Evolutionary conservation across 192 early-diverging fungal species (phyloP).

Genomic region (Lobosporangium transversale): DNA sequence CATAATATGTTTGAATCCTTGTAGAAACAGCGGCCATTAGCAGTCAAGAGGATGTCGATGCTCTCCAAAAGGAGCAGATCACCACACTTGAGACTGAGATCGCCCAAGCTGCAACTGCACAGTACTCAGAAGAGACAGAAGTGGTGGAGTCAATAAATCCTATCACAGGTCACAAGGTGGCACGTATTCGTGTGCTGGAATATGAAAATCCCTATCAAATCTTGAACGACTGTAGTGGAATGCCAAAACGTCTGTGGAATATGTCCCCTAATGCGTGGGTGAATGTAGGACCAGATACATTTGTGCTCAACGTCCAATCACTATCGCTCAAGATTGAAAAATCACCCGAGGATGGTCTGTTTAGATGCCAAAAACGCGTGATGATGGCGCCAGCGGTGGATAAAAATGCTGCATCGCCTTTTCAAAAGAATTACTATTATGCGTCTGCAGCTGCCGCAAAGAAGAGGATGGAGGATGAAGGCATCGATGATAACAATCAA

Average conservation of each 20-base stretch:
- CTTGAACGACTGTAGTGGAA: constrained; percentile 49
- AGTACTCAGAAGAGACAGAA: constrained; percentile 20
- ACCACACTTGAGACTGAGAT: constrained; percentile 22
- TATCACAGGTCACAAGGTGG: constrained; percentile 14
- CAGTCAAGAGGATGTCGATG: constrained; percentile 11
- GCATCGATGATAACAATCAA: neutral
- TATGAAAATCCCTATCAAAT: constrained; percentile 63
- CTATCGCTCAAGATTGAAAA: constrained; percentile 37
- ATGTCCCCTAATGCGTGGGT: constrained; percentile 58
- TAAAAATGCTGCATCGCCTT: constrained; percentile 22
- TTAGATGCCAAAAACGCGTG: constrained; percentile 30
- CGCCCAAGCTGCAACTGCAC: neutral
- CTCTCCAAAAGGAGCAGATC: constrained; percentile 34
- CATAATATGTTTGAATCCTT: too few relatives aligned
- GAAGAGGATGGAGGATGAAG: constrained; percentile 4
- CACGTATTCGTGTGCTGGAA: constrained; percentile 56
- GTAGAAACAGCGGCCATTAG: neutral
- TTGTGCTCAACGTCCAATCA: constrained; percentile 35
- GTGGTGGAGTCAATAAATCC: constrained; percentile 4
- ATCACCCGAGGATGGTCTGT: constrained; percentile 27
- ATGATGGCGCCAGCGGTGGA: too few relatives aligned
- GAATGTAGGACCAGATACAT: constrained; percentile 49
- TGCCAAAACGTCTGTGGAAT: constrained; percentile 7
- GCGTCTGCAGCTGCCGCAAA: neutral
- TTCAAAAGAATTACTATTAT: constrained; percentile 34